These are phyloP conservation scores for Aspergillus texensis DNA, from an alignment of 2,329 filamentous ascomycete genomes.

Conservation along the genomic window DNA sequence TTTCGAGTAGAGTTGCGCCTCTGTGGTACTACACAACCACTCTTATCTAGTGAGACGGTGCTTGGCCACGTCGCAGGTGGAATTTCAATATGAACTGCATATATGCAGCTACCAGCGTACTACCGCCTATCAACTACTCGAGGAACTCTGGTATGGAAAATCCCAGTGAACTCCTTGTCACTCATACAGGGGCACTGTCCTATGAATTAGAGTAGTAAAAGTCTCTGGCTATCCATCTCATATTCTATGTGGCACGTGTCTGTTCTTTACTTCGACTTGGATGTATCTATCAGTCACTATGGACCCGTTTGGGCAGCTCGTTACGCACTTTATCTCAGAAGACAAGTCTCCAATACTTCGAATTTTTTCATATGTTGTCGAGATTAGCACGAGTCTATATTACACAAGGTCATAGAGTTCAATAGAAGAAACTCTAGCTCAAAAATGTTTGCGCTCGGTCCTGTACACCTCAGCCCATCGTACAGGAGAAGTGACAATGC, in stretches of 20 bases:
- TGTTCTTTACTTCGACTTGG: neutral
- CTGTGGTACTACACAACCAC: neutral
- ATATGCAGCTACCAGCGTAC: neutral
- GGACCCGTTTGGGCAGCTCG: neutral
- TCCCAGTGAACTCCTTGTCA: neutral
- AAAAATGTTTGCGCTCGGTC: slow-evolving; percentile 17
- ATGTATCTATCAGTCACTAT: neutral
- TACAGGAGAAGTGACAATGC: slow-evolving; percentile 32
- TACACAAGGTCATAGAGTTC: neutral
- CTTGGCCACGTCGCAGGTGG: neutral
- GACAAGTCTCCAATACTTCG: neutral
- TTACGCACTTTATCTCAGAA: neutral
- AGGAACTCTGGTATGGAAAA: neutral
- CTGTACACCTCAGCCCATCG: slow-evolving; percentile 16
- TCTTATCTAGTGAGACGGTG: neutral
- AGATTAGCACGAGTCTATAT: neutral
- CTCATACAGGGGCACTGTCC: neutral
- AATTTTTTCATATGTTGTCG: neutral
- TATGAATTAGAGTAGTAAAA: neutral
- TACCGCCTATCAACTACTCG: neutral
- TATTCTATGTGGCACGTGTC: neutral
- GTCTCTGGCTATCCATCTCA: neutral
- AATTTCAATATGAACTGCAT: neutral
- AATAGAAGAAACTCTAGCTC: neutral
- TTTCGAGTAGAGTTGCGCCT: neutral